phyloP scores from a whole-genome alignment of 495 filamentous ascomycete species.

The Aspergillus nidulans region DNA sequence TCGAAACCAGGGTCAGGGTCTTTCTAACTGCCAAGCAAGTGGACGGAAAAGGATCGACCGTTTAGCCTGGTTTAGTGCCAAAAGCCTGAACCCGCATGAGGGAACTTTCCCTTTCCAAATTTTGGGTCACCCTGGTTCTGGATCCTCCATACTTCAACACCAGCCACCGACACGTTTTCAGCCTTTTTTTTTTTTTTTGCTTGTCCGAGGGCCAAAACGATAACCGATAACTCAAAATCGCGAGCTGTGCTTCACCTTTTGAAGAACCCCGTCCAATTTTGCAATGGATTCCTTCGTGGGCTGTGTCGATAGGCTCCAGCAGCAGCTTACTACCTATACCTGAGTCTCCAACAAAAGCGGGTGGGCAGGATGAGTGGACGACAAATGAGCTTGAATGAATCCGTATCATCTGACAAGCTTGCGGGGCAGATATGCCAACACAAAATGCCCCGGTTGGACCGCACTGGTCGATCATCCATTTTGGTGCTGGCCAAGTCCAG shows the following conservation, averaged over 20 bases:
- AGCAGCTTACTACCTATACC: too few species aligned
- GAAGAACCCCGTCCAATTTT: not conserved
- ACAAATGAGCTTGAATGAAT: not conserved
- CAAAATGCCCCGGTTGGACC: conserved; percentile 10
- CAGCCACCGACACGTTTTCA: not conserved
- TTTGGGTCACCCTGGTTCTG: conserved; percentile 1
- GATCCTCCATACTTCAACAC: not conserved
- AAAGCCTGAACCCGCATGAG: not conserved
- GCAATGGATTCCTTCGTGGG: not conserved
- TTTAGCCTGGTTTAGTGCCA: conserved; percentile 10
- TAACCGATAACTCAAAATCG: not conserved
- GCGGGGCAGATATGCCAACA: conserved; percentile 13
- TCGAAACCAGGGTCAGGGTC: too few species aligned
- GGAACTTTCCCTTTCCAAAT: not conserved
- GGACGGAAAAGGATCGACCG: conserved; percentile 9
- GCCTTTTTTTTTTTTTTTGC: not conserved
- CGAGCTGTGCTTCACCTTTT: not conserved
- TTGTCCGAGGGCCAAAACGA: not conserved
- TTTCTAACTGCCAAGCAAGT: conserved; percentile 3
- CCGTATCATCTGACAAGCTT: conserved; percentile 21
- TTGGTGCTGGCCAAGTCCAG: not conserved
- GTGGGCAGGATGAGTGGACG: not conserved
- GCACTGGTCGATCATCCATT: conserved; percentile 15
- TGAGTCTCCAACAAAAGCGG: too few species aligned
- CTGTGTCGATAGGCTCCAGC: not conserved